Evolutionary conservation across 345 rosid species (phyloP), one percentile per base, ranked within the genome.

Genomic region (Populus simonii): DNA sequence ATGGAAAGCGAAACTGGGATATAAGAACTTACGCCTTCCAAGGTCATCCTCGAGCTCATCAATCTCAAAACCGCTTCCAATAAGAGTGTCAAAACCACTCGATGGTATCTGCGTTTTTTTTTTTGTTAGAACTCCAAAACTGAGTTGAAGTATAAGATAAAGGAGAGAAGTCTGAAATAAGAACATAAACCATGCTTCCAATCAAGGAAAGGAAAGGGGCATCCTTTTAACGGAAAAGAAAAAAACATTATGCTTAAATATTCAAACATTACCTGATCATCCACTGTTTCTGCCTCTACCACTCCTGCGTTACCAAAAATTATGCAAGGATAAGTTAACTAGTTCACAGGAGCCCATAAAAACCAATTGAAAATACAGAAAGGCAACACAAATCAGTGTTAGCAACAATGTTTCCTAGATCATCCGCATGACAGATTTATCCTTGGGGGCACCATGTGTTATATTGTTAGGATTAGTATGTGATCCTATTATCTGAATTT

Each of bases 401-500:
- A 86, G 96, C 97, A 88, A 76, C 68, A 85, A 95, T 89, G 96
- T 93, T 95, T 93, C 99, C 97, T 97, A 93, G 97, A 98, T 95
- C 98, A 73, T 98, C 98, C 93, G 93, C 97, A 92, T 93, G 99
- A 75, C 94, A 92, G 84, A 86, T 70, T 95, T 86, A 66, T 93
- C 97, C 76, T 84, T 83, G 71, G 98, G 97, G 89, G 93, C 97
- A 83, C 98, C 98, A 74, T 95, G 99, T 70, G 94, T 92, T 18
- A 51, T 18, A 0, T 79, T 83, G 62, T 92, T 89, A 71, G 97
- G 98, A 84, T 93, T 93, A 83, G 91, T 93, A 90, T 95, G 98
- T 71, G 94, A 77, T 82, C 97, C 96, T 91, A 68, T 23, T 31
- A 81, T 73, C 49, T 33, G 13, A 47, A 71, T 49, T 2, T 17